These are phyloP conservation scores for Puya raimondii DNA, from an alignment of 176 grass and related monocot species.

Conservation along the genomic window DNA sequence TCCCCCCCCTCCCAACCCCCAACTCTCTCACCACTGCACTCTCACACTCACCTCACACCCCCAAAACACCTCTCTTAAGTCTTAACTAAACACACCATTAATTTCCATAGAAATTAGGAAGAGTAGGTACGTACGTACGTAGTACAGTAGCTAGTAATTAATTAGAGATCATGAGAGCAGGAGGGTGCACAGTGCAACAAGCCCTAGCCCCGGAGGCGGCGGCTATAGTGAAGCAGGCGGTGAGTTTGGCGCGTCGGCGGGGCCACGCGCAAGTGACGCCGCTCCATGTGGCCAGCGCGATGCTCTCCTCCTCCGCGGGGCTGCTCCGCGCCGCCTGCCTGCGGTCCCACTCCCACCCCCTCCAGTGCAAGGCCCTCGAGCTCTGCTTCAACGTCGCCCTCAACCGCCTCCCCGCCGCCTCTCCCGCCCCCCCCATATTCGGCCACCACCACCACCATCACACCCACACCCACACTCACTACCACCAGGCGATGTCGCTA, in stretches of 20 bases:
- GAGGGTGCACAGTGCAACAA: constrained; percentile 83
- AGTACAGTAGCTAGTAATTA: too few species aligned
- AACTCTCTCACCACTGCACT: not conserved
- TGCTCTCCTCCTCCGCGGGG: constrained; percentile 59
- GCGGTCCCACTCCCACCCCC: constrained; percentile 74
- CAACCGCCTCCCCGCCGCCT: constrained; percentile 68
- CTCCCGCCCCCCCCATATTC: constrained; percentile 37
- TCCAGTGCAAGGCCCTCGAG: constrained; percentile 94
- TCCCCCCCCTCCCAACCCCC: not conserved
- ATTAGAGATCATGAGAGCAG: constrained; percentile 62
- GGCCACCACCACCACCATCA: constrained; percentile 12
- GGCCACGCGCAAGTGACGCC: constrained; percentile 93
- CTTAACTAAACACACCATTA: too few species aligned
- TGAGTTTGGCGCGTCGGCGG: constrained; percentile 54
- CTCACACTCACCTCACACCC: not conserved
- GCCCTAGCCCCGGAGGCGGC: constrained; percentile 62
- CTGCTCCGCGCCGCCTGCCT: constrained; percentile 70
- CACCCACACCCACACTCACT: constrained; percentile 22
- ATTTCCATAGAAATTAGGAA: too few species aligned
- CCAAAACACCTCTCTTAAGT: not conserved
- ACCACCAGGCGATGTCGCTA: constrained; percentile 58
- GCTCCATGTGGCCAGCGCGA: constrained; percentile 85
- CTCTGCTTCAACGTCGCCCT: constrained; percentile 96
- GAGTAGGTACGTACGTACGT: too few species aligned
- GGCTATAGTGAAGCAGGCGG: constrained; percentile 68